Evolutionary conservation across 345 rosid species (phyloP).

Genomic region (Sonneratia alba): DNA sequence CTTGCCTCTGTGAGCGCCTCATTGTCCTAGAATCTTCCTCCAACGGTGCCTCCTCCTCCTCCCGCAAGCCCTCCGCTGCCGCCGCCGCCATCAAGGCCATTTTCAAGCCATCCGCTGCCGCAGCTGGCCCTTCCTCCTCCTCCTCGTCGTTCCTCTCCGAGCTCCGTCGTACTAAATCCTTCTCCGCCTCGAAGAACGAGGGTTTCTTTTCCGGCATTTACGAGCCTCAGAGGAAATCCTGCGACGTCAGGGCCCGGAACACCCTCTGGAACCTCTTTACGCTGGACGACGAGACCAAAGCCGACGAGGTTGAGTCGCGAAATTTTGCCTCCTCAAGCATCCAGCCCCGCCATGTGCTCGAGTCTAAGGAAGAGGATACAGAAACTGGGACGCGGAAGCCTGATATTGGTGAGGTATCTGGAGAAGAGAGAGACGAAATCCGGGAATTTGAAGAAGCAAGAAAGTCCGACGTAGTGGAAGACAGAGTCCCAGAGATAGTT

Average conservation of each 20-base stretch:
- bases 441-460: constrained; percentile 25
- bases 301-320: constrained; percentile 30
- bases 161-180: constrained; percentile 89
- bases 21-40: constrained; percentile 45
- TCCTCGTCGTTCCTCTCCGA: constrained; percentile 38
- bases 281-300: constrained; percentile 51
- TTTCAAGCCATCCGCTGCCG: constrained; percentile 2
- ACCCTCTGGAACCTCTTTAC: constrained; percentile 73
- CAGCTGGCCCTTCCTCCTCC: constrained; percentile 12
- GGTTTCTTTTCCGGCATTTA: constrained; percentile 63
- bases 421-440: constrained; percentile 22
- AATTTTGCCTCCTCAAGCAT: constrained; percentile 20
- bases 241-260: constrained; percentile 84
- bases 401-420: constrained; percentile 15
- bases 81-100: not conserved
- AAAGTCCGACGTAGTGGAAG: constrained; percentile 27
- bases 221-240: constrained; percentile 96
- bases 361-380: constrained; percentile 42
- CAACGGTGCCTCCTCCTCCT: constrained; percentile 18
- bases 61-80: constrained; percentile 19
- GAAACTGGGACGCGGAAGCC: not conserved
- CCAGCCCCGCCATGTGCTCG: constrained; percentile 35
- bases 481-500: constrained; percentile 36
- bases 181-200: constrained; percentile 89
- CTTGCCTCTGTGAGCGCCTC: constrained; percentile 97